Base-by-base conservation (phyloP, 352 stramenopile genomes). In the Pythium aquatile region DNA sequence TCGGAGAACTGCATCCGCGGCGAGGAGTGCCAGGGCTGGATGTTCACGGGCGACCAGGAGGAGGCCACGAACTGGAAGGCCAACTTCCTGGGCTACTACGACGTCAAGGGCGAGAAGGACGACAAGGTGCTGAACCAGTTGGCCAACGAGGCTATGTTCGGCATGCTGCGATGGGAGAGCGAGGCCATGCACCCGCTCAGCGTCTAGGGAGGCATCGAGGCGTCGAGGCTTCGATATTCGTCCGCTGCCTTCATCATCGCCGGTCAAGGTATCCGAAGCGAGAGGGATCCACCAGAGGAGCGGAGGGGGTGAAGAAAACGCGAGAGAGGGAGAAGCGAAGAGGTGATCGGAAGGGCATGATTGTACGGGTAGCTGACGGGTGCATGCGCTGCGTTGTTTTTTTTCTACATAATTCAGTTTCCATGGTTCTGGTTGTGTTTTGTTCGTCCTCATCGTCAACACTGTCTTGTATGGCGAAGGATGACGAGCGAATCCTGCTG, bases 111-210 rank as follows among this genome's bases (percentile, higher is more conserved):
- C 32, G 81, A 93, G 60, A 89, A 89, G 69, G 79, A 91, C 60
- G 85, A 91, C 74, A 91, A 90, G 74, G 77, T 93, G 58, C 65
- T 91, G 35, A 92, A 91, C 66, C 85, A 94, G 63, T 65, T 91
- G 28, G 81, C 80, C 32, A 94, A 93, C 56, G 85, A 94, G 63
- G 79, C 83, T 61, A 94, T 92, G 83, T 94, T 94, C 63, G 82
- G 81, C 30, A 90, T 92, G 78, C 71, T 94, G 55, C 77, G 85
- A 70, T 94, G 83, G 85, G 85, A 94, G 68, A 94, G 85, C 55
- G 83, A 94, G 62, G 83, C 85, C 5, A 90, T 91, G 81, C 80
- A 91, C 57, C 84, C 84, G 29, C 70, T 93, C 2, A 93, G 81
- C 58, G 80, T 91, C 37, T 91, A 88, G 56, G 20, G 20, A 24